Conservation (phyloP, 2,329 filamentous ascomycete genomes). For the Immersiporthe knoxdaviesiana region DNA sequence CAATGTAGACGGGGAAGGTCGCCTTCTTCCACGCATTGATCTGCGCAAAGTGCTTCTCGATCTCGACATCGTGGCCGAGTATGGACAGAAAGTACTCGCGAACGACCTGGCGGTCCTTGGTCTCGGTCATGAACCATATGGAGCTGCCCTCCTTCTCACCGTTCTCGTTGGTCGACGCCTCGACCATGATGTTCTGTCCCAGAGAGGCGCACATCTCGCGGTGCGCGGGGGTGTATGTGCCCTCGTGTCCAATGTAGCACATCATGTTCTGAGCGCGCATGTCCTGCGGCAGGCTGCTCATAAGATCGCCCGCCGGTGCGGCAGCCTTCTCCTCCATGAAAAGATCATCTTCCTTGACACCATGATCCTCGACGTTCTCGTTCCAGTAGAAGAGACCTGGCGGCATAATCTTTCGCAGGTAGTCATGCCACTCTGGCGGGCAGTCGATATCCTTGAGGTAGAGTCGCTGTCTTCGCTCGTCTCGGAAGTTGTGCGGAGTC, state of each 20-base stretch:
- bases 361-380: slow-evolving; percentile 64
- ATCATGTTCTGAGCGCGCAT: slow-evolving; percentile 97
- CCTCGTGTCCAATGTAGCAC: slow-evolving; percentile 98
- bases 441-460: slow-evolving; percentile 99
- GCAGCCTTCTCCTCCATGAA: slow-evolving; percentile 57
- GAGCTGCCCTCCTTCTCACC: slow-evolving; percentile 86
- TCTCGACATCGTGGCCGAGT: slow-evolving; percentile 93
- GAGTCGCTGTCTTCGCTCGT: slow-evolving; percentile 79
- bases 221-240: slow-evolving; percentile 93
- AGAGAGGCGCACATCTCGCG: slow-evolving; percentile 97
- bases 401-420: slow-evolving; percentile 77
- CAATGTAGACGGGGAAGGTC: slow-evolving; percentile 88
- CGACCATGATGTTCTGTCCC: slow-evolving; percentile 98
- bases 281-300: slow-evolving; percentile 83
- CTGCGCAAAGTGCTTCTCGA: slow-evolving; percentile 96
- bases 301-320: slow-evolving; percentile 83
- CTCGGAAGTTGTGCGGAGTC: slow-evolving; percentile 73
- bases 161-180: slow-evolving; percentile 73
- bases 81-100: slow-evolving; percentile 93
- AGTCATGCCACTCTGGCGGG: slow-evolving; percentile 81
- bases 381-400: slow-evolving; percentile 89
- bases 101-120: slow-evolving; percentile 85
- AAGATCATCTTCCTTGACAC: slow-evolving; percentile 40
- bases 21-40: slow-evolving; percentile 95
- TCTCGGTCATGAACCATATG: slow-evolving; percentile 99